Evolutionary conservation across 768 basidiomycete genomes (phyloP).

Genomic region (Tephrocybe sp.): DNA sequence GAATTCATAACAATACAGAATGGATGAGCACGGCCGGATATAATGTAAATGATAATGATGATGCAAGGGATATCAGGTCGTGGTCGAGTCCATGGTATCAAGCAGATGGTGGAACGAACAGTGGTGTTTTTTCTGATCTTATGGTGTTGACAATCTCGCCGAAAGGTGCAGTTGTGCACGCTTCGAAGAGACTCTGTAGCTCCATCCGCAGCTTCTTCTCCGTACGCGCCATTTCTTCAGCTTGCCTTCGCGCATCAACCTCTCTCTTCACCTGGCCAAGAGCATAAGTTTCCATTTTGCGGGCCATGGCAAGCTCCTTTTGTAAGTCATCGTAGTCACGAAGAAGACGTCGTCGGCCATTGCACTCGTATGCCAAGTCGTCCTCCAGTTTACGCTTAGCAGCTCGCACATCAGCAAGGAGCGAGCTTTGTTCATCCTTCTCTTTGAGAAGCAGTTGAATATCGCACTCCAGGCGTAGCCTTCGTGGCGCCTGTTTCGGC

Average conservation of each 20-base stretch:
- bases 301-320: slow-evolving; percentile 30
- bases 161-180: slow-evolving; percentile 8
- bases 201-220: slow-evolving; percentile 23
- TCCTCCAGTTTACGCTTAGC: slow-evolving; percentile 49
- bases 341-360: slow-evolving; percentile 35
- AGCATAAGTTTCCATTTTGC: slow-evolving; percentile 28
- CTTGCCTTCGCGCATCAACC: slow-evolving; percentile 66
- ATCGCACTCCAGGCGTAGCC: slow-evolving; percentile 32
- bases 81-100: background rate
- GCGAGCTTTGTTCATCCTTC: slow-evolving; percentile 23
- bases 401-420: slow-evolving; percentile 31
- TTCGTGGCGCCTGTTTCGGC: background rate
- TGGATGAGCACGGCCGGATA: background rate
- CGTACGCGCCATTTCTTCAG: slow-evolving; percentile 55
- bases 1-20: too few relatives aligned
- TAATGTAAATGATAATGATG: slow-evolving; percentile 1
- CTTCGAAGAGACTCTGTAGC: slow-evolving; percentile 10
- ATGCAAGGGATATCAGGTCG: slow-evolving; percentile 9
- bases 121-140: slow-evolving; percentile 6
- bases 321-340: slow-evolving; percentile 30
- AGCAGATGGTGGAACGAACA: background rate
- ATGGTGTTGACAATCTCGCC: slow-evolving; percentile 12
- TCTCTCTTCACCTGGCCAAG: slow-evolving; percentile 29
- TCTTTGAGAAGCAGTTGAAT: slow-evolving; percentile 37
- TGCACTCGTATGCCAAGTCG: slow-evolving; percentile 31